phyloP scores from a whole-genome alignment of 1,139 yeast species.

The Kodamaea anthophila region DNA sequence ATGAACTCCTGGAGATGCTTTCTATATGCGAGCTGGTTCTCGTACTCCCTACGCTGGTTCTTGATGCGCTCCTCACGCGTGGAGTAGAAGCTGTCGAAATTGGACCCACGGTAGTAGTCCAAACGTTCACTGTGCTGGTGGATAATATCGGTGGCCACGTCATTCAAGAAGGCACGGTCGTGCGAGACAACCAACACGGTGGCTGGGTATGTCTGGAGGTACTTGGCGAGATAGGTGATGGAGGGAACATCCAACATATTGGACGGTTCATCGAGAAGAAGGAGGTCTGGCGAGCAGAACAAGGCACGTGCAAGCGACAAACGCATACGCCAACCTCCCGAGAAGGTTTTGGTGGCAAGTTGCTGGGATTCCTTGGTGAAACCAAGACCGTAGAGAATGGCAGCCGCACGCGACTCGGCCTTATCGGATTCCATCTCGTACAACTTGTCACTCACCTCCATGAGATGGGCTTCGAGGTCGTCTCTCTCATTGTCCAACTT shows the following conservation, averaged over 20 bases:
- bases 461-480: conserved; percentile 72
- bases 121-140: conserved; percentile 96
- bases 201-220: conserved; percentile 82
- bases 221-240: conserved; percentile 84
- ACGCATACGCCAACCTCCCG: conserved; percentile 99
- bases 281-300: conserved; percentile 92
- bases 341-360: conserved; percentile 79
- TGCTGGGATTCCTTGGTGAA: conserved; percentile 84
- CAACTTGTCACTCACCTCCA: conserved; percentile 74
- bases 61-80: conserved; percentile 95
- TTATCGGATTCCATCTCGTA: conserved; percentile 93
- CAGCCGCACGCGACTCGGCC: conserved; percentile 96
- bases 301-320: conserved; percentile 95
- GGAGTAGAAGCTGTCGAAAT: conserved; percentile 86
- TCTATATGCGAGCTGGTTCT: conserved; percentile 93
- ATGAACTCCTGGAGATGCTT: conserved; percentile 89
- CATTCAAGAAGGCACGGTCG: conserved; percentile 94
- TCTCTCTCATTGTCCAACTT: conserved; percentile 85
- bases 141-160: conserved; percentile 95
- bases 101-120: conserved; percentile 91
- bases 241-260: conserved; percentile 99
- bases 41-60: conserved; percentile 90
- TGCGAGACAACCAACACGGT: conserved; percentile 95
- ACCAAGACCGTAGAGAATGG: conserved; percentile 89
- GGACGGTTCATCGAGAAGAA: conserved; percentile 95